Evolutionary conservation across 139 green algal species (phyloP).

Genomic region (Diplosphaera chodatii): DNA sequence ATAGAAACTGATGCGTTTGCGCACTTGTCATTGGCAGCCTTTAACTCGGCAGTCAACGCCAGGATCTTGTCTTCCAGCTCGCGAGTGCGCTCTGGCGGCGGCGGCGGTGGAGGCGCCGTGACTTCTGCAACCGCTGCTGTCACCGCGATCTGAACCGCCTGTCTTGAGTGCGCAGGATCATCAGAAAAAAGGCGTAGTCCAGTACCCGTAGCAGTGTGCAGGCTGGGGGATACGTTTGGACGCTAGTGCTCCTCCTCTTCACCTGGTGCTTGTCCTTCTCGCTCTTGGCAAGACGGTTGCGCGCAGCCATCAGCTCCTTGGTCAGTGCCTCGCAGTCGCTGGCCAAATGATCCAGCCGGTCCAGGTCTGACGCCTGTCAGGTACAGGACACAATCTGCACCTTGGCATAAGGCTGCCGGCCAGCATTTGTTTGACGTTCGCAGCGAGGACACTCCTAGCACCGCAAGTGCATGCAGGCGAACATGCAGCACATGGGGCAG

Average conservation of each 20-base stretch:
- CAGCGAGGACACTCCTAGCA: too few relatives aligned
- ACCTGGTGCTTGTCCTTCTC: conserved; percentile 23
- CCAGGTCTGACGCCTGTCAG: background rate
- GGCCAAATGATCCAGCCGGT: conserved; percentile 38
- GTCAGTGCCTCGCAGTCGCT: conserved; percentile 42
- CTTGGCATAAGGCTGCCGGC: background rate
- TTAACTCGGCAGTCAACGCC: conserved; percentile 10
- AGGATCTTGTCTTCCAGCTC: conserved; percentile 25
- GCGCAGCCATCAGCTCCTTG: conserved; percentile 39
- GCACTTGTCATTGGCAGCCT: conserved; percentile 5
- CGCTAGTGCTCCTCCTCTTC: too few relatives aligned
- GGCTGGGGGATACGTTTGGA: too few relatives aligned
- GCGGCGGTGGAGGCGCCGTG: conserved; percentile 9
- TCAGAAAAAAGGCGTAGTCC: too few relatives aligned
- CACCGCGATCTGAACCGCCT: conserved; percentile 22
- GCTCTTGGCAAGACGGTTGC: conserved; percentile 24
- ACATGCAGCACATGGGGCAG: too few relatives aligned
- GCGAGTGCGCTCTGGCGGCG: conserved; percentile 4
- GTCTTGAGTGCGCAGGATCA: too few relatives aligned
- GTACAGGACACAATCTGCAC: background rate
- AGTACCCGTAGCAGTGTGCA: too few relatives aligned
- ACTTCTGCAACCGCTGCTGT: conserved; percentile 19
- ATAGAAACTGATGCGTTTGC: too few relatives aligned
- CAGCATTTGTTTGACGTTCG: too few relatives aligned
- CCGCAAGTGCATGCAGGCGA: too few relatives aligned